Base-by-base conservation (phyloP, 1,284 basidiomycete genomes). In the Pseudomicrostroma phylloplanum region DNA sequence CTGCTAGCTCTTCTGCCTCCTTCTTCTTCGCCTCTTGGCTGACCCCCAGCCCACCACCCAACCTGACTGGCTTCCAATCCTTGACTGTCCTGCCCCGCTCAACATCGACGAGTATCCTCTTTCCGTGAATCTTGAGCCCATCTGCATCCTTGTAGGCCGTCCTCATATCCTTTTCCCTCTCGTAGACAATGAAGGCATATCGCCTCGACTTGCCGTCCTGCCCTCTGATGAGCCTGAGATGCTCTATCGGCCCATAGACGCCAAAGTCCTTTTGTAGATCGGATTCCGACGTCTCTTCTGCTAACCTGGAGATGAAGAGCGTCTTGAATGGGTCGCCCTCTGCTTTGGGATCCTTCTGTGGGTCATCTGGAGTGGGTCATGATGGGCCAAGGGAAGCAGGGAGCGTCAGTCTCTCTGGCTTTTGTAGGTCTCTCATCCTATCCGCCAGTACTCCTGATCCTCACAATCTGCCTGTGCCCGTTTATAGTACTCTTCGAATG, bases 141-240 rank as follows among this genome's bases (percentile, higher is more conserved):
- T 98, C 94, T n/a, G 93, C 96, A 79, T 98, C 94, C 82, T 97
- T 98, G 85, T 97, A 99, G 11, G 94, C 96, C 66, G 92, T 42
- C 17, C 74, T 66, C 96, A 98, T 98, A 80, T 99, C 96, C 65
- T 92, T 87, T 82, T 98, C 96, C 26, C 93, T 86, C 80, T 99
- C 96, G 74, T 92, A 99, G 7, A 97, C 91, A 66, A 99, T 85
- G 81, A 99, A 99, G 17, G 94, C 96, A 80, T 97, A 98, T 19
- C 92, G 92, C 68, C 89, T 84, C 74, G 88, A 87, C 67, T 91
- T 89, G 56, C 86, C 87, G 73, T 92, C 89, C 40, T 59, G 60
- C 83, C 96, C 90, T 55, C 88, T 86, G 12, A 98, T 92, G 59
- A 99, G 89, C 60, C 89, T 84, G 71, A 97, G 88, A 62, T 88